Percentiles rank a stretch among this genome's conserved stretches.
phyloP scores from a whole-genome alignment of 1,284 basidiomycete genomes.

The Pterulicium gracile region DNA sequence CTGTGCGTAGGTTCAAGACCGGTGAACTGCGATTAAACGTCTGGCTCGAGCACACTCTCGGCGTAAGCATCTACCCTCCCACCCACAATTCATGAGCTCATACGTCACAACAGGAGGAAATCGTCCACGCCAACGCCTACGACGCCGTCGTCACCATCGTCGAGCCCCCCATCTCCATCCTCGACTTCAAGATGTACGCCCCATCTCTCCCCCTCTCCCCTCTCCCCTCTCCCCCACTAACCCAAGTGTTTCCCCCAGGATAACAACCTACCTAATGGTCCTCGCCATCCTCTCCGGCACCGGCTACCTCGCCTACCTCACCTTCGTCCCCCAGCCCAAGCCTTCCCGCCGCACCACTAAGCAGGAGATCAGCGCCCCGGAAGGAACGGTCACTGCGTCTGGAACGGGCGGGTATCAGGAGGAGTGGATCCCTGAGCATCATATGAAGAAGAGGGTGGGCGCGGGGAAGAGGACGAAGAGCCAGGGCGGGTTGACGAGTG shows the following conservation, averaged over 20 bases:
- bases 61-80: conserved; percentile 30
- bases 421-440: conserved; percentile 88
- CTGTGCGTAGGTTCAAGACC: conserved; percentile 31
- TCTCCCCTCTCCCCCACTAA: not conserved
- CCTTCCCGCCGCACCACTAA: conserved; percentile 27
- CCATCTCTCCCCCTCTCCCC: conserved; percentile 5
- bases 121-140: conserved; percentile 59
- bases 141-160: conserved; percentile 77
- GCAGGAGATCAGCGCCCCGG: conserved; percentile 40
- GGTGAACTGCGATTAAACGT: conserved; percentile 72
- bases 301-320: conserved; percentile 58
- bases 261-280: conserved; percentile 71
- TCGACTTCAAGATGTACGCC: conserved; percentile 73
- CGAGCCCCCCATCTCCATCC: conserved; percentile 69
- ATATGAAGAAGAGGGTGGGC: conserved; percentile 65
- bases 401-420: conserved; percentile 74
- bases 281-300: conserved; percentile 52
- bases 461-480: conserved; percentile 31
- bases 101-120: conserved; percentile 29
- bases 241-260: conserved; percentile 25
- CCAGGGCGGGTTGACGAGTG: conserved; percentile 26
- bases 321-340: conserved; percentile 59
- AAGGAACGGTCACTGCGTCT: conserved; percentile 52
- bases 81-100: not conserved
- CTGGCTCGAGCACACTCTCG: conserved; percentile 65